Evolutionary conservation across 257 asterid species (phyloP).

Genomic region (Solanum chilense): DNA sequence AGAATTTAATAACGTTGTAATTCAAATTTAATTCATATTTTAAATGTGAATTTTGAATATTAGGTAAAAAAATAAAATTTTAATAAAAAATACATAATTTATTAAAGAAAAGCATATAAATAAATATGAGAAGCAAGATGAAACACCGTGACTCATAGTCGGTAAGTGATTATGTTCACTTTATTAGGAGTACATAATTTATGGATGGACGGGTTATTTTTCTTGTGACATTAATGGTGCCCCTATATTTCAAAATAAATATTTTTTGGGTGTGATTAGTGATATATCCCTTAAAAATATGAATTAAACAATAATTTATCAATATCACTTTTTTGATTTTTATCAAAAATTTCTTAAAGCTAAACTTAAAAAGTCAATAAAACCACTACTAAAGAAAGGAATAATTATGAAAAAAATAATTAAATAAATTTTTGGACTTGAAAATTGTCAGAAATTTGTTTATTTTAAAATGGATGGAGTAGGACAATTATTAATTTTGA

Average conservation of each 20-base stretch:
- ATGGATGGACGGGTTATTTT: too few relatives aligned
- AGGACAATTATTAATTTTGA: neutral
- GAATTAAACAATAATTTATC: neutral
- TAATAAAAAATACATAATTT: too few relatives aligned
- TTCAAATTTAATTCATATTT: too few relatives aligned
- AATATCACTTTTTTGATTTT: neutral
- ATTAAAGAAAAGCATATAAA: fast-evolving
- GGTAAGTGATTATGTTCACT: neutral
- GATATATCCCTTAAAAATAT: neutral
- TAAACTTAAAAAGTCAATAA: neutral
- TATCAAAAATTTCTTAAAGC: neutral
- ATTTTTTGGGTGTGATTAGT: too few relatives aligned
- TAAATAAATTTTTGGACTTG: too few relatives aligned
- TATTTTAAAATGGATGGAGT: neutral
- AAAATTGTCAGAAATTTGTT: too few relatives aligned
- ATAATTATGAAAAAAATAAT: neutral
- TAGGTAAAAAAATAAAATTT: fast-evolving
- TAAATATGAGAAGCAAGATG: fast-evolving
- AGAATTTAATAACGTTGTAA: too few relatives aligned
- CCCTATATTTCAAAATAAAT: neutral
- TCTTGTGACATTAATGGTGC: neutral
- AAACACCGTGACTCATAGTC: too few relatives aligned
- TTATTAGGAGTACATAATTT: too few relatives aligned
- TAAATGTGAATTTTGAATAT: too few relatives aligned
- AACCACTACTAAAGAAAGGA: neutral